A percentile compares a stretch with the other conserved stretches of the same genome.
These are phyloP conservation scores for Geranium incanum DNA, from an alignment of 441 rosid species.

Conservation along the genomic window DNA sequence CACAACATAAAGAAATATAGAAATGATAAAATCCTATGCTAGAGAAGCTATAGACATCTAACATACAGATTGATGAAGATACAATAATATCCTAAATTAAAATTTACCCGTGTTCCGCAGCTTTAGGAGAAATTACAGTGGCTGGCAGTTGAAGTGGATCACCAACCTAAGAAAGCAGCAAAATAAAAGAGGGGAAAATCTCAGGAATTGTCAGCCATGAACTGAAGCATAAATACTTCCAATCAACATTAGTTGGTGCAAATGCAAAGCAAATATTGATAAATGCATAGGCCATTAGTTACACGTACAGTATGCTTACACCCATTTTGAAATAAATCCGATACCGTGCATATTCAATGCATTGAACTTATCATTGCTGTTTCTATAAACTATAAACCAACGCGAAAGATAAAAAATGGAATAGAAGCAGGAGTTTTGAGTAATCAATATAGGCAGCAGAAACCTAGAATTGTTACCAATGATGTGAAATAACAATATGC, in stretches of 20 bases:
- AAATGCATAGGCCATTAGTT: background rate
- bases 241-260: background rate
- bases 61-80: background rate
- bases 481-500: conserved; percentile 6
- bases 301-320: background rate
- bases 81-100: background rate
- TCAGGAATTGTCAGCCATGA: conserved; percentile 16
- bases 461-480: background rate
- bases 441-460: background rate
- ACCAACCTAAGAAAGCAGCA: conserved; percentile 54
- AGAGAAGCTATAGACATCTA: background rate
- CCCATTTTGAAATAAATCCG: background rate
- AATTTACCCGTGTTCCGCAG: conserved; percentile 60
- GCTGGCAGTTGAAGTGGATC: conserved; percentile 96
- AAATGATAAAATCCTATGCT: conserved; percentile 7
- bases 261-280: background rate
- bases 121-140: conserved; percentile 80
- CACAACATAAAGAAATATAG: conserved; percentile 6
- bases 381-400: background rate
- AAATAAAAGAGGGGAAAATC: background rate
- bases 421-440: background rate
- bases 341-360: background rate
- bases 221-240: background rate
- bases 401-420: background rate
- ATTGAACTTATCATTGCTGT: background rate